A percentile compares a stretch with the other conserved stretches of the same genome.
These are phyloP conservation scores for Platanus orientalis DNA, from an alignment of 164 flowering plant species.

Conservation along the genomic window DNA sequence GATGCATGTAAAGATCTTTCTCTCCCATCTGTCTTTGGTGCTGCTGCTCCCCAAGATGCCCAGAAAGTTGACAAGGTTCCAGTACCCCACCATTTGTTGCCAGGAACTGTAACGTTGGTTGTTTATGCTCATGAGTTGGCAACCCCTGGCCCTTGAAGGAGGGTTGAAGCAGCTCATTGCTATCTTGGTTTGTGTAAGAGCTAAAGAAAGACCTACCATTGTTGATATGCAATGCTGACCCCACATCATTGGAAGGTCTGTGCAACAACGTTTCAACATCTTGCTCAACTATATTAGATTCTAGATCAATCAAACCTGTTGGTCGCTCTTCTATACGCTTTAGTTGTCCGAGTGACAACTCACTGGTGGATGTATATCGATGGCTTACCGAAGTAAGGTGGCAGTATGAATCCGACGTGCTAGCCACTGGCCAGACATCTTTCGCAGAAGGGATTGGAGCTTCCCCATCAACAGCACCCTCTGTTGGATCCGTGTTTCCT, in stretches of 20 bases:
- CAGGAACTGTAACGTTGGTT: conserved; percentile 39
- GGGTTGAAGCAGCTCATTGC: conserved; percentile 48
- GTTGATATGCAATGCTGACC: conserved; percentile 15
- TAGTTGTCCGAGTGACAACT: conserved; percentile 35
- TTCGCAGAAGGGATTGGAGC: conserved; percentile 27
- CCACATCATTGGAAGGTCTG: conserved; percentile 18
- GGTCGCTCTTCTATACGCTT: conserved; percentile 29
- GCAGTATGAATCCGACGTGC: conserved; percentile 32
- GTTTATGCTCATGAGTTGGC: conserved; percentile 38
- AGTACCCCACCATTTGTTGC: conserved; percentile 27
- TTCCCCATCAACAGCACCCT: conserved; percentile 25
- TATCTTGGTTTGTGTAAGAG: conserved; percentile 44
- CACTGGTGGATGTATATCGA: conserved; percentile 34
- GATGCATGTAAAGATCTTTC: conserved; percentile 40
- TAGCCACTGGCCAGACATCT: conserved; percentile 43
- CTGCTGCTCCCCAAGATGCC: conserved; percentile 44
- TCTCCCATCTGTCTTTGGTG: conserved; percentile 41
- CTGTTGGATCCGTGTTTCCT: conserved; percentile 22
- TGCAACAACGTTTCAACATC: conserved; percentile 24
- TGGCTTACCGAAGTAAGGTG: conserved; percentile 29
- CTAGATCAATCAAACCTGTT: conserved; percentile 39
- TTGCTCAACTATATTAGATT: conserved; percentile 32
- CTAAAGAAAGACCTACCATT: conserved; percentile 28
- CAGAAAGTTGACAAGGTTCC: conserved; percentile 37
- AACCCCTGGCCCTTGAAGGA: conserved; percentile 39